Percentiles rank a stretch among this genome's conserved stretches.
Conservation (phyloP, 352 stramenopile genomes). For the Globisporangium rhizosaccharum region DNA sequence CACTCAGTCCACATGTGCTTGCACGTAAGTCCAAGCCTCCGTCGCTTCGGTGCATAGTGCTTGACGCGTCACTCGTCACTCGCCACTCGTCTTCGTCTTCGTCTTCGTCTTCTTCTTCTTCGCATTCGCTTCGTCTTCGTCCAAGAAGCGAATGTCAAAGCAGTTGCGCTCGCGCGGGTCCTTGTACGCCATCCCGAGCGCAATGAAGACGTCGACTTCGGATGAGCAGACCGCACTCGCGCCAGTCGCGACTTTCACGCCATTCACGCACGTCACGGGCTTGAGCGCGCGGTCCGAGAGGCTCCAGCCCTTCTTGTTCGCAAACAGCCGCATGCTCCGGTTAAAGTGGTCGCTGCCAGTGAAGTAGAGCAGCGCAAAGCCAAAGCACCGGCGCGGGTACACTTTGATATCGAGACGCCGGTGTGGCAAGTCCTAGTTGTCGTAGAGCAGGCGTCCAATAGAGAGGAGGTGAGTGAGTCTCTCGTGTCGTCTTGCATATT, state of each 20-base stretch:
- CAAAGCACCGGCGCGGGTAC: conserved; percentile 73
- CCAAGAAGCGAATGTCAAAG: conserved; percentile 77
- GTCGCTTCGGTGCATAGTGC: too few species aligned
- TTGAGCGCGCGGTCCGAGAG: conserved; percentile 68
- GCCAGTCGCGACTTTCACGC: conserved; percentile 50
- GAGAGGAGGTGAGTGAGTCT: background rate
- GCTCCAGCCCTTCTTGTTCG: conserved; percentile 73
- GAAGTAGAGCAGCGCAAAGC: conserved; percentile 88
- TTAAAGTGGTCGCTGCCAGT: conserved; percentile 91
- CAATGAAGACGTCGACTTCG: conserved; percentile 84
- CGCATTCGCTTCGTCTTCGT: conserved; percentile 62
- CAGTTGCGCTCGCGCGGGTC: conserved; percentile 69
- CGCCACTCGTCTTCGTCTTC: too few species aligned
- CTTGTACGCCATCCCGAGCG: conserved; percentile 81
- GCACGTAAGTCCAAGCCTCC: too few species aligned
- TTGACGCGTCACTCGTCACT: too few species aligned
- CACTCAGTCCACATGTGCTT: too few species aligned
- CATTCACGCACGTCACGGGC: conserved; percentile 49
- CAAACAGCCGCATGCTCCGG: conserved; percentile 75
- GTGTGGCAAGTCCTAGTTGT: conserved; percentile 31
- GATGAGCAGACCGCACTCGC: conserved; percentile 72
- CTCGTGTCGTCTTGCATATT: too few species aligned
- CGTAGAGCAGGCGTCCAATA: background rate
- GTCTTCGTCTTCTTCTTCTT: conserved; percentile 20
- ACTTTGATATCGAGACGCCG: conserved; percentile 86